These are phyloP conservation scores for Claviceps quebecensis DNA, from an alignment of 2,329 filamentous ascomycete genomes.

Conservation along the genomic window DNA sequence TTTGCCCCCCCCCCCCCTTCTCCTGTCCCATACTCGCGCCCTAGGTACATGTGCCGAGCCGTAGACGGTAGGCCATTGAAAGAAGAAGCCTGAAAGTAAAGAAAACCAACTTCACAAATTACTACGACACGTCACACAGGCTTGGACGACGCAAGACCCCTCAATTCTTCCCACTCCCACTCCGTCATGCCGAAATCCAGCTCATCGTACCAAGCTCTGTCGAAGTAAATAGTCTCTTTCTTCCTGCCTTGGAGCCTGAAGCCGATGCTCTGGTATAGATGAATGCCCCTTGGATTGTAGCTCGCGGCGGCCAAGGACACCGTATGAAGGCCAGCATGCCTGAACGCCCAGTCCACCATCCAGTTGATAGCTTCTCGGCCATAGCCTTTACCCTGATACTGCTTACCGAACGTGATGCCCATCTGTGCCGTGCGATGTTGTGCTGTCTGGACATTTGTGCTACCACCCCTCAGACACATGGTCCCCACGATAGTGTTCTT, in stretches of 20 bases:
- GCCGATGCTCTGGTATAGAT: slow-evolving; percentile 29
- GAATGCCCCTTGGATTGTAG: slow-evolving; percentile 27
- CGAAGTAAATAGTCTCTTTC: slow-evolving; percentile 18
- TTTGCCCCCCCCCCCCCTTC: neutral
- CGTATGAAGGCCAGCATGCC: slow-evolving; percentile 27
- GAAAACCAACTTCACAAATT: too few species aligned
- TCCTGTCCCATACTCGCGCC: too few species aligned
- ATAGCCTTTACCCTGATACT: slow-evolving; percentile 27
- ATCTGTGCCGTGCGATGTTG: slow-evolving; percentile 14
- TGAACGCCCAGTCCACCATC: slow-evolving; percentile 32
- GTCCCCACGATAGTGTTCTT: slow-evolving; percentile 8
- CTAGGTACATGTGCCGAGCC: too few species aligned
- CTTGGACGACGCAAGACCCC: neutral
- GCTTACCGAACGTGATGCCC: slow-evolving; percentile 20
- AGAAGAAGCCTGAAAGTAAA: too few species aligned
- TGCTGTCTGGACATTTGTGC: slow-evolving; percentile 4
- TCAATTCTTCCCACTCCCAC: slow-evolving; percentile 19
- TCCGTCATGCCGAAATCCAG: slow-evolving; percentile 24
- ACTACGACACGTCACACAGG: too few species aligned
- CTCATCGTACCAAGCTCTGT: slow-evolving; percentile 24
- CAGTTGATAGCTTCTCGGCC: slow-evolving; percentile 32
- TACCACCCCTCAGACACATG: slow-evolving; percentile 10
- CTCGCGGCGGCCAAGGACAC: slow-evolving; percentile 25
- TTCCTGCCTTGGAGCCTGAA: slow-evolving; percentile 28
- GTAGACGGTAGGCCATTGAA: too few species aligned